phyloP scores from a whole-genome alignment of 73 alveolate genomes.

The Breviolum minutum region DNA sequence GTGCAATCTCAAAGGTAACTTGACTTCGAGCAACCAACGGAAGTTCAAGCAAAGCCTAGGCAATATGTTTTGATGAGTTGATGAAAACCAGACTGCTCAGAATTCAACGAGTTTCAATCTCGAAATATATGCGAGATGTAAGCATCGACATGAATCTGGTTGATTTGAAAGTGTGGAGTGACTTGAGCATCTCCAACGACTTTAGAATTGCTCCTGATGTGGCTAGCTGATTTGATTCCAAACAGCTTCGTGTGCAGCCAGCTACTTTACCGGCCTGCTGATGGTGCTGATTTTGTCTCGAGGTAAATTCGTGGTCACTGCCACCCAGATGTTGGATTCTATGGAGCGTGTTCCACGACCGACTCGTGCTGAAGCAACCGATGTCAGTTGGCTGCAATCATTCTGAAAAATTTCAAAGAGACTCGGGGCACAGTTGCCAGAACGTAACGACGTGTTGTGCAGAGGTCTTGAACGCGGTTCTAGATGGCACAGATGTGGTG shows the following conservation, averaged over 20 bases:
- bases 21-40: not conserved
- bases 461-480: slow-evolving; percentile 98
- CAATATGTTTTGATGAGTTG: no score
- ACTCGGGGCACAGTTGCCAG: not conserved
- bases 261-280: no score
- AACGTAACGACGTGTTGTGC: no score
- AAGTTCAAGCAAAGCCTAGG: not conserved
- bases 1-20: slow-evolving; percentile 60
- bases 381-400: slow-evolving; percentile 95
- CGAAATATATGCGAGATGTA: no score
- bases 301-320: slow-evolving; percentile 99
- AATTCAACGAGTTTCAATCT: no score
- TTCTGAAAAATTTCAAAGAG: not conserved
- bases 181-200: no score
- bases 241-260: no score
- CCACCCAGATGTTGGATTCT: slow-evolving; percentile 99
- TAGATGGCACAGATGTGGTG: slow-evolving; percentile 99
- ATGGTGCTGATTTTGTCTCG: not conserved
- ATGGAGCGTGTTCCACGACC: slow-evolving; percentile 99
- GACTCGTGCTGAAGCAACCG: slow-evolving; percentile 99
- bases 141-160: no score
- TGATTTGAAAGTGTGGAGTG: no score
- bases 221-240: no score
- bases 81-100: no score
- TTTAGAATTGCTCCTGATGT: no score